A percentile compares a stretch with the other conserved stretches of the same genome.
phyloP scores from a whole-genome alignment of 164 flowering plant species.

The Aristolochia californica region DNA sequence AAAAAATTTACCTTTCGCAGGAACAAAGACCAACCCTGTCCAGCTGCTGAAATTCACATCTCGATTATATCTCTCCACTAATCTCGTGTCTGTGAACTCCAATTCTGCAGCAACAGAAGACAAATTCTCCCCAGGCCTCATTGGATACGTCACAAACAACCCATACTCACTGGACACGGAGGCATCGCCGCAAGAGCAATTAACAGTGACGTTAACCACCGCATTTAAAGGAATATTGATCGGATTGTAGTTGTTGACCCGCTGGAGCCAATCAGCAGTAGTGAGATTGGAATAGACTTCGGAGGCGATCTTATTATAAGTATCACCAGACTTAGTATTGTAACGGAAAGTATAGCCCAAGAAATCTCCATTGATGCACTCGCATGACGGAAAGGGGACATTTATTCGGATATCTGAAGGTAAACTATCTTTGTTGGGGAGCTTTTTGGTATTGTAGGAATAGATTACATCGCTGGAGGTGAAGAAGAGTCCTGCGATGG shows the following conservation, averaged over 20 bases:
- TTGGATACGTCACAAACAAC: slow-evolving; percentile 41
- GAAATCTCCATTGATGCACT: slow-evolving; percentile 17
- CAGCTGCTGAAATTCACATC: slow-evolving; percentile 16
- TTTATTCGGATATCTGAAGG: slow-evolving; percentile 12
- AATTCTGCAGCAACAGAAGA: slow-evolving; percentile 12
- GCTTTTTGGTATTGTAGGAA: slow-evolving; percentile 16
- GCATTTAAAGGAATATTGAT: slow-evolving; percentile 12
- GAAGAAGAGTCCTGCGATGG: slow-evolving; percentile 9
- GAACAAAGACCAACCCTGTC: slow-evolving; percentile 22
- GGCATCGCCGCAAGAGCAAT: slow-evolving; percentile 39
- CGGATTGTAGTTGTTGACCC: slow-evolving; percentile 6
- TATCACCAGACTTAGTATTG: slow-evolving; percentile 3
- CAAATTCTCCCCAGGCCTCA: slow-evolving; percentile 25
- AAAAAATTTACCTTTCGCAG: slow-evolving; percentile 21
- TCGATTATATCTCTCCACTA: slow-evolving; percentile 26
- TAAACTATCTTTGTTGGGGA: slow-evolving; percentile 15
- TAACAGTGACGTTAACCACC: slow-evolving; percentile 27
- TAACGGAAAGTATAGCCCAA: slow-evolving; percentile 16
- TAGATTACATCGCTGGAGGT: background rate
- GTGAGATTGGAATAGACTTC: slow-evolving; percentile 19
- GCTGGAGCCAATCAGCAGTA: slow-evolving; percentile 6
- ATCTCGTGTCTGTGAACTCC: background rate
- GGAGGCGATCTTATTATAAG: slow-evolving; percentile 13
- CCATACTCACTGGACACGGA: slow-evolving; percentile 26
- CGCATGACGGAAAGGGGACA: slow-evolving; percentile 29